Conservation (phyloP, 129 eudicot genomes). For the Apium graveolens region DNA sequence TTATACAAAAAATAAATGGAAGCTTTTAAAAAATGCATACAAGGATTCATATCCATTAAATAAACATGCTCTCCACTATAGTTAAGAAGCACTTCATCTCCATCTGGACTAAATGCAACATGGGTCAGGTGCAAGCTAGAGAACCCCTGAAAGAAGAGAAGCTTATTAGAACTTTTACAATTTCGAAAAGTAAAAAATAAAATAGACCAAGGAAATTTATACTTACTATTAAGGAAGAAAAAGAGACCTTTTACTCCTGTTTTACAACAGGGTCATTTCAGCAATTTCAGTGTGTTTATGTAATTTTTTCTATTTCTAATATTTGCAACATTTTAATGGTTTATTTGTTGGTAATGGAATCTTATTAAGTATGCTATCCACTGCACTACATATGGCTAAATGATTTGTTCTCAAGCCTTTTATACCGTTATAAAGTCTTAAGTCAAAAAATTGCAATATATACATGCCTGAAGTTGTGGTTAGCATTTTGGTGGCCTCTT, state of each 20-base stretch:
- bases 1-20: neutral
- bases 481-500: neutral
- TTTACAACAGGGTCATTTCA: neutral
- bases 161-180: neutral
- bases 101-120: constrained; percentile 83
- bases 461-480: neutral
- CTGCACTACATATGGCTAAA: neutral
- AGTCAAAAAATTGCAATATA: neutral
- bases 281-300: neutral
- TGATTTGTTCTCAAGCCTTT: neutral
- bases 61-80: constrained; percentile 92
- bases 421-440: neutral
- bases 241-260: neutral
- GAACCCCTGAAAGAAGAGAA: constrained; percentile 40
- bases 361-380: neutral
- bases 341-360: neutral
- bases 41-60: constrained; percentile 70
- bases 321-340: neutral
- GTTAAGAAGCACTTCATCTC: constrained; percentile 80
- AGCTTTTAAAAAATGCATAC: constrained; percentile 27
- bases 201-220: neutral
- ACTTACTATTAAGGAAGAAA: neutral
- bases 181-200: neutral
- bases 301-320: neutral
- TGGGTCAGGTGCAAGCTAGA: constrained; percentile 81